Evolutionary conservation across 163 green algal genomes (phyloP), one percentile per base, ranked within the genome.

Genomic region (Scenedesmus sp.): DNA sequence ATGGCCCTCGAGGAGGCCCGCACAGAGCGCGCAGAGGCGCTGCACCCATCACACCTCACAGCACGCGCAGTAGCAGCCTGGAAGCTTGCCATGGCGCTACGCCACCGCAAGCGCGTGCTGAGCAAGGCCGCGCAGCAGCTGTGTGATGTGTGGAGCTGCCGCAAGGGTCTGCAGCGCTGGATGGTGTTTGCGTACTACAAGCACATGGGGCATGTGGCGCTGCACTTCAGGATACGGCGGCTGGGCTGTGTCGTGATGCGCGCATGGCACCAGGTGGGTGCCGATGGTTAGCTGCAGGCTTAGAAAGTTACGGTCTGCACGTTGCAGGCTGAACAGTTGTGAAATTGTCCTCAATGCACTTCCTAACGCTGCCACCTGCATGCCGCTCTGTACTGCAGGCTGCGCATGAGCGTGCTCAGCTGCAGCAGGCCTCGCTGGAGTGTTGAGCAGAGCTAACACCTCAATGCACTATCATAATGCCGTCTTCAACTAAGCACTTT

Each of bases 191-290:
- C 90, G 3, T 90, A 90, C 84, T 93, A 93, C 90, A 62, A 52
- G 66, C 90, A 90, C 84, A 87, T 87, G 26, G 84, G 18, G 34
- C 84, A 93, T 86, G 90, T 90, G 64, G 90, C 84, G 18, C 90
- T 93, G 83, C 90, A 93, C 83, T 93, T 89, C 82, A 62, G 90
- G 18, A 57, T 93, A 8, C 62, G 90, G 54, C 70, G 90, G n/a
- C 90, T 93, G 84, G 85, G 84, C 9, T 93, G 90, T 26, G n/a
- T 90, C 1, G 84, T 87, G 84, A 57, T 90, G 70, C 46, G 55
- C 16, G 23, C 83, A 12, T 93, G 90, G 90, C 34, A n/a, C 57
- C 26, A 90, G 90, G 90, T 93, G 60, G 4, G 89, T 13, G 46
- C 34, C 34, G 34, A 46, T 46, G 34, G 34, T 46, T 46, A 46